phyloP scores from a whole-genome alignment of 495 filamentous ascomycete genomes.

The Elasticomyces elasticus region DNA sequence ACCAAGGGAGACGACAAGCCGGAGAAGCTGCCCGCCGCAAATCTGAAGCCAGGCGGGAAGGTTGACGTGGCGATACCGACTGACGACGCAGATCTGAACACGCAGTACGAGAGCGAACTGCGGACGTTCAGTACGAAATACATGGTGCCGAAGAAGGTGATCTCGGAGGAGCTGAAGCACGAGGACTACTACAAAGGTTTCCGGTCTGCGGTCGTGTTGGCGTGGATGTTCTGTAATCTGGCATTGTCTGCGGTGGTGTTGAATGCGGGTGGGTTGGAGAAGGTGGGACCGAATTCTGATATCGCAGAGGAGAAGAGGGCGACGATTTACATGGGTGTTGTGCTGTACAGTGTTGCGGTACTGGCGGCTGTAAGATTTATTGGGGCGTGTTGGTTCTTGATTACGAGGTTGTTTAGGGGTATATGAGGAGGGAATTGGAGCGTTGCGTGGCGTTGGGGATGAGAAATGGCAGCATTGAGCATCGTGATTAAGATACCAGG shows the following conservation, averaged over 20 bases:
- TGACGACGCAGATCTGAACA: constrained; percentile 78
- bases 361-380: constrained; percentile 81
- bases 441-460: neutral
- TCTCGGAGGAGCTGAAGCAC: constrained; percentile 65
- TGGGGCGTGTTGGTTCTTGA: constrained; percentile 89
- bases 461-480: neutral
- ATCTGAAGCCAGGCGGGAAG: constrained; percentile 80
- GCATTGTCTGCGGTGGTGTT: constrained; percentile 80
- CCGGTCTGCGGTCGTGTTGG: constrained; percentile 77
- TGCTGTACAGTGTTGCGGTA: constrained; percentile 86
- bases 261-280: constrained; percentile 69
- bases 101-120: constrained; percentile 85
- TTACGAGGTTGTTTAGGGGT: constrained; percentile 73
- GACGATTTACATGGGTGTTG: constrained; percentile 79
- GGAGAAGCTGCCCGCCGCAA: constrained; percentile 70
- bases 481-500: no score
- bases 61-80: constrained; percentile 87
- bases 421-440: constrained; percentile 3
- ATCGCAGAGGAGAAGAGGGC: constrained; percentile 38
- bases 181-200: constrained; percentile 99
- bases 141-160: constrained; percentile 51
- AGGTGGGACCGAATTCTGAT: constrained; percentile 38
- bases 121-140: constrained; percentile 58
- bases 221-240: constrained; percentile 96
- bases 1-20: constrained; percentile 91